A percentile compares a stretch with the other conserved stretches of the same genome.
Evolutionary conservation across 108 stramenopile species (phyloP).

Genomic region (Schizochytrium sp.): DNA sequence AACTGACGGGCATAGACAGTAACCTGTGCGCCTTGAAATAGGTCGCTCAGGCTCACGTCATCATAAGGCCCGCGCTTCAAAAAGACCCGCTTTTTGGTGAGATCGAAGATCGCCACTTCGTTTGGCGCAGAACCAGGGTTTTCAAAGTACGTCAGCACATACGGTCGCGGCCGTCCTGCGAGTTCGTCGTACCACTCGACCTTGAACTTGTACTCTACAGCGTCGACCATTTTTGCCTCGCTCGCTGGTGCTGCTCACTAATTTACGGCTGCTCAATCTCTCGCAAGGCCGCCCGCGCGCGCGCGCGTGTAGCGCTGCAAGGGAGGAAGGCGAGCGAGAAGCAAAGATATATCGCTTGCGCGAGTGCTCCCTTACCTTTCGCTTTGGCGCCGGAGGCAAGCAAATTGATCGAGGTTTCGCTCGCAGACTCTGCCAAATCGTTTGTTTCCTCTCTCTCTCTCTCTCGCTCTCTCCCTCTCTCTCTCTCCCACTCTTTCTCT

Average conservation of each 20-base stretch:
- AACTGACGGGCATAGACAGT: constrained; percentile 7
- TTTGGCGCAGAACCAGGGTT: neutral
- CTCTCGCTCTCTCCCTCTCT: neutral
- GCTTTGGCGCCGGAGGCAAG: too few relatives aligned
- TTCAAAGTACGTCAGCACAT: neutral
- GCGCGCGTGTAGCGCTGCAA: neutral
- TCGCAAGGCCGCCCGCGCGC: neutral
- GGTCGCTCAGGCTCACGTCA: neutral
- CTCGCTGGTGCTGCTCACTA: neutral
- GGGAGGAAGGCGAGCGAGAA: too few relatives aligned
- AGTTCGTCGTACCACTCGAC: neutral
- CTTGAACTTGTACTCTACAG: neutral
- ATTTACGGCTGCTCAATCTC: neutral
- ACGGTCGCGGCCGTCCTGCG: neutral
- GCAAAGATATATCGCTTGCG: too few relatives aligned
- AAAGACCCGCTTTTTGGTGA: neutral
- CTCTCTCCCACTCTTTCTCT: neutral
- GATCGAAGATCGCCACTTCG: neutral
- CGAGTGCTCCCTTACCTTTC: too few relatives aligned
- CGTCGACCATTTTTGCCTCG: neutral
- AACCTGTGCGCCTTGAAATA: constrained; percentile 20
- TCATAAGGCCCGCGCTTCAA: constrained; percentile 23
- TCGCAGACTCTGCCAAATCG: too few relatives aligned
- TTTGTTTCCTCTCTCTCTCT: neutral
- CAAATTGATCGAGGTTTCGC: too few relatives aligned